These are phyloP conservation scores for Diplodia scrobiculata DNA, from an alignment of 2,329 filamentous ascomycete species.

Conservation along the genomic window DNA sequence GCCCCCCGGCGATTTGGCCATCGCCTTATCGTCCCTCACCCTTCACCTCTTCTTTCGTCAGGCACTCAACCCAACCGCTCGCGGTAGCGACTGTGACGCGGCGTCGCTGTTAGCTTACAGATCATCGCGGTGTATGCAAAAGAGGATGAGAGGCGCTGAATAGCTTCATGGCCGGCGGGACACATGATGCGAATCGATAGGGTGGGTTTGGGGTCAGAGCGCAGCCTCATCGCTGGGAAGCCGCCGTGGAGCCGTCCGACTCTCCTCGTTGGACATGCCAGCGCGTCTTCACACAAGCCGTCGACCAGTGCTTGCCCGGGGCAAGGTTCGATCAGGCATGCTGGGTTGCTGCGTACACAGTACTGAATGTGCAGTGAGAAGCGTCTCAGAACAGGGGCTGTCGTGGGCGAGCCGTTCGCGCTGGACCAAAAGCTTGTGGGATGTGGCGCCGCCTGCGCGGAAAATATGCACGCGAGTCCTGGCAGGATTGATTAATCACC, in stretches of 20 bases:
- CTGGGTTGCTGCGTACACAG: not conserved
- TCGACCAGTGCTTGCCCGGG: not conserved
- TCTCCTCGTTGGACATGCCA: not conserved
- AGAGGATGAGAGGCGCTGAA: not conserved
- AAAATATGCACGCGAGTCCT: not conserved
- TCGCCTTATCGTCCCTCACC: not conserved
- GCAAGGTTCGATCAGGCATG: not conserved
- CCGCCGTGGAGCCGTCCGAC: slow-evolving; percentile 3
- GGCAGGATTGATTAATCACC: not conserved
- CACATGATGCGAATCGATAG: slow-evolving; percentile 16
- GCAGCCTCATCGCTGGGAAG: slow-evolving; percentile 3
- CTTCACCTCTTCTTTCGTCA: not conserved
- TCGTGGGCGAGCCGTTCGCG: not conserved
- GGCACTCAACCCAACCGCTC: not conserved
- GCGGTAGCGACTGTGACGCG: not conserved
- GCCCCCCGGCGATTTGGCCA: slow-evolving; percentile 5
- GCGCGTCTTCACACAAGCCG: not conserved
- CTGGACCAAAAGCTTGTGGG: slow-evolving; percentile 17
- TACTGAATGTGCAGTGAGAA: slow-evolving; percentile 3
- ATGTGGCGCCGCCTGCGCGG: not conserved
- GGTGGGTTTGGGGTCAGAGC: slow-evolving; percentile 7
- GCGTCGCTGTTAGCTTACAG: not conserved
- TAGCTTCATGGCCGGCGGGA: not conserved
- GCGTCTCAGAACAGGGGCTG: slow-evolving; percentile 17
- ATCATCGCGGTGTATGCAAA: not conserved